phyloP scores from a whole-genome alignment of 1,284 basidiomycete genomes.

The Cryptococcus deneoformans region DNA sequence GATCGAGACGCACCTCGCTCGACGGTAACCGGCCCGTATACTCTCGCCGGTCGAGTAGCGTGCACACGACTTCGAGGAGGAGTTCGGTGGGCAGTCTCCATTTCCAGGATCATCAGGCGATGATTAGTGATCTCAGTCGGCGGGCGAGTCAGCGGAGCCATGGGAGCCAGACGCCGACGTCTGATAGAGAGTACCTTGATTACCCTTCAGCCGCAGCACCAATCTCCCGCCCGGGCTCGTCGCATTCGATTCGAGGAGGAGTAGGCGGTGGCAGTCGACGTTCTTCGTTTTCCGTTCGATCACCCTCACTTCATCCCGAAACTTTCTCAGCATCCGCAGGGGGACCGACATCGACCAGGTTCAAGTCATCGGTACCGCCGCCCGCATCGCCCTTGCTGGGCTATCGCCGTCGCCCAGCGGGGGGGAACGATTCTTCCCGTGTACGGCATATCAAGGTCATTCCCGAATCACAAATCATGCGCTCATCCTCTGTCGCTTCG shows the following conservation, averaged over 20 bases:
- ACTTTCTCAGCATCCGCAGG: background rate
- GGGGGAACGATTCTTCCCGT: constrained; percentile 35
- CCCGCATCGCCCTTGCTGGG: constrained; percentile 41
- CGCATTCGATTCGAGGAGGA: constrained; percentile 23
- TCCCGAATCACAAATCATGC: constrained; percentile 34
- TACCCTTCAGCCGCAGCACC: background rate
- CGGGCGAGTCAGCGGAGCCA: constrained; percentile 40
- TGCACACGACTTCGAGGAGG: constrained; percentile 41
- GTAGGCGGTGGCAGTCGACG: constrained; percentile 11
- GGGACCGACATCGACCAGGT: constrained; percentile 1
- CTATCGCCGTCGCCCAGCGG: constrained; percentile 40
- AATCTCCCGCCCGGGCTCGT: constrained; percentile 16
- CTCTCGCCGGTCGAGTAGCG: constrained; percentile 47
- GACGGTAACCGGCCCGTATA: constrained; percentile 35
- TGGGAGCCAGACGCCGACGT: constrained; percentile 47
- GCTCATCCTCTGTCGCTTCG: constrained; percentile 35
- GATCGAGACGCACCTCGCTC: constrained; percentile 27
- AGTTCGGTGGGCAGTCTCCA: constrained; percentile 45
- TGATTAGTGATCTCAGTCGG: constrained; percentile 25
- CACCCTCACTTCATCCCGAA: constrained; percentile 31
- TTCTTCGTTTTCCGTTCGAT: constrained; percentile 28
- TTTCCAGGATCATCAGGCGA: constrained; percentile 29
- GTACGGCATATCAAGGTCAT: constrained; percentile 42
- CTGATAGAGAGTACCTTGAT: constrained; percentile 35
- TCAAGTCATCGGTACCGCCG: constrained; percentile 5